Conservation (phyloP, 495 filamentous ascomycete genomes). For the Penicillium atrosanguineum region DNA sequence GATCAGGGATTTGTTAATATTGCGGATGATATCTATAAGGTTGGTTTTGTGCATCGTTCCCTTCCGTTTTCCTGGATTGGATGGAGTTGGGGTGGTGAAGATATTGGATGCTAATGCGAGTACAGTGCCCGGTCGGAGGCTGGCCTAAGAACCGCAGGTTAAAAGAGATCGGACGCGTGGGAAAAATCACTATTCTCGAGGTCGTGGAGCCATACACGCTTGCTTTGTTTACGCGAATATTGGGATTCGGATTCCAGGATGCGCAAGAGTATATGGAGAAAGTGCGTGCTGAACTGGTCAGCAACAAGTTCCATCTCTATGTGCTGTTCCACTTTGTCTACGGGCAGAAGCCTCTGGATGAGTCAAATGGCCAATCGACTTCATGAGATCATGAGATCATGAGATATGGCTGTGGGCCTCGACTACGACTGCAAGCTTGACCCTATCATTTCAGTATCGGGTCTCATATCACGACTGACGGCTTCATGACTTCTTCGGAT, state of each 20-base stretch:
- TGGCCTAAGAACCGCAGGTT: conserved; percentile 51
- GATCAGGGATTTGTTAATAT: conserved; percentile 36
- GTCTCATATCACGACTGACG: conserved; percentile 10
- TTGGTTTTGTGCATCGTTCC: conserved; percentile 8
- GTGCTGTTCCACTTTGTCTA: conserved; percentile 40
- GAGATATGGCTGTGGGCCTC: neutral
- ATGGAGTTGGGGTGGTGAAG: neutral
- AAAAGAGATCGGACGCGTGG: conserved; percentile 49
- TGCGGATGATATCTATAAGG: conserved; percentile 41
- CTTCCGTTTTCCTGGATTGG: too few species aligned
- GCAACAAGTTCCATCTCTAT: conserved; percentile 33
- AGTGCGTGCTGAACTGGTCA: conserved; percentile 34
- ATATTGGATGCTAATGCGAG: neutral
- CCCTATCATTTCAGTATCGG: neutral
- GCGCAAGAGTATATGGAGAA: conserved; percentile 33
- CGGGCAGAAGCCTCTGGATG: conserved; percentile 35
- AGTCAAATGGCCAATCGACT: conserved; percentile 1
- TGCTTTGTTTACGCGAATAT: conserved; percentile 53
- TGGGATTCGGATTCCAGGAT: conserved; percentile 44
- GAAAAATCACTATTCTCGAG: conserved; percentile 33
- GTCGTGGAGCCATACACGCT: conserved; percentile 52
- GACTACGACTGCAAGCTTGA: neutral
- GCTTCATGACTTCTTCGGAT: conserved; percentile 13
- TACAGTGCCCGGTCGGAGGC: conserved; percentile 41
- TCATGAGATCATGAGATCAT: neutral